Evolutionary conservation across 1,284 basidiomycete species (phyloP).

Genomic region (Cryptococcus sp.): DNA sequence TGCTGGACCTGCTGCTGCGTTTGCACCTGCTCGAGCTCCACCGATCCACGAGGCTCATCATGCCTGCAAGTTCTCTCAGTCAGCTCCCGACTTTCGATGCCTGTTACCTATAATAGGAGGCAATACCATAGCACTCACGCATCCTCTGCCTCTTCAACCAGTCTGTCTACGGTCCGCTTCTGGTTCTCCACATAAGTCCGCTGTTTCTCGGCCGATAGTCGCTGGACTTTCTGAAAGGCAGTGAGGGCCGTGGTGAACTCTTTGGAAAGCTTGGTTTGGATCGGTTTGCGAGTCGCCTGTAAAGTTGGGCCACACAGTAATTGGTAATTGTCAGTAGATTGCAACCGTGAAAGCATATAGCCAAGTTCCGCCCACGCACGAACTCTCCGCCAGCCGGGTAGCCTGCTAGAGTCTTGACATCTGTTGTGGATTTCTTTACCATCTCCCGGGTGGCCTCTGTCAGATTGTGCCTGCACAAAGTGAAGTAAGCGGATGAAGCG

Average conservation of each 20-base stretch:
- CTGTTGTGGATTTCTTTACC: constrained; percentile 88
- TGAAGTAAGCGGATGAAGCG: background rate
- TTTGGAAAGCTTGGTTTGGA: constrained; percentile 82
- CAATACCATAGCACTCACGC: constrained; percentile 14
- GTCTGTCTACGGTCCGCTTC: constrained; percentile 38
- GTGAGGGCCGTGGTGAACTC: constrained; percentile 87
- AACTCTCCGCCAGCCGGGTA: constrained; percentile 56
- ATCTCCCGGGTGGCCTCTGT: constrained; percentile 91
- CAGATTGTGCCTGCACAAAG: constrained; percentile 60
- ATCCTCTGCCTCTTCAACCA: constrained; percentile 34
- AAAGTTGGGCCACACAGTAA: background rate
- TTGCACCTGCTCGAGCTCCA: constrained; percentile 46
- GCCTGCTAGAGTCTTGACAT: constrained; percentile 77
- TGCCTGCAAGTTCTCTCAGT: constrained; percentile 9
- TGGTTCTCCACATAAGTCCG: constrained; percentile 72
- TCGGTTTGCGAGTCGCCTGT: constrained; percentile 46
- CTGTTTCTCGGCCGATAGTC: constrained; percentile 81
- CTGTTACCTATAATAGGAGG: background rate
- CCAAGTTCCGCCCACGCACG: constrained; percentile 12
- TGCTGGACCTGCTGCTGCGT: constrained; percentile 37
- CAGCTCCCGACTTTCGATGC: background rate
- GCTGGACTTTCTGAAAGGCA: constrained; percentile 87
- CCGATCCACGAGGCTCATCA: constrained; percentile 34
- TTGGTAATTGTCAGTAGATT: background rate
- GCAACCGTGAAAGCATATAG: background rate